These are phyloP conservation scores for Verticillium alfalfae DNA, from an alignment of 2,329 filamentous ascomycete genomes.

Conservation along the genomic window DNA sequence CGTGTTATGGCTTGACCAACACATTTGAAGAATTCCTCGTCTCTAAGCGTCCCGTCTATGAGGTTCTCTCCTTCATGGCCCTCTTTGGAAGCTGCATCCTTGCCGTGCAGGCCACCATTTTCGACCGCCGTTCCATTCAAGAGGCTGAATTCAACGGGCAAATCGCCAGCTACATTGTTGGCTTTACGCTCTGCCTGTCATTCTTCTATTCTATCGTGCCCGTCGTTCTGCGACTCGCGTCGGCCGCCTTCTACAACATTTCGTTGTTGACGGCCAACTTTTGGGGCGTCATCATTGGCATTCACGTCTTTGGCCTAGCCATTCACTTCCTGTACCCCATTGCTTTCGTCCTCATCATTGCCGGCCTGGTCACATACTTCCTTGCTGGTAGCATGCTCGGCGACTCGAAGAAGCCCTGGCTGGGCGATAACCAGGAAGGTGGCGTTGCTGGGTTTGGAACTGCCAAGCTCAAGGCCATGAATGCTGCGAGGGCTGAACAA, in stretches of 20 bases:
- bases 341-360: slow-evolving; percentile 86
- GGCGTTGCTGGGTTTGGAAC: slow-evolving; percentile 80
- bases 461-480: slow-evolving; percentile 70
- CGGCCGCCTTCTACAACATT: slow-evolving; percentile 95
- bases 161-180: slow-evolving; percentile 77
- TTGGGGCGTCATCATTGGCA: slow-evolving; percentile 92
- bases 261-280: slow-evolving; percentile 91
- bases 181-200: slow-evolving; percentile 77
- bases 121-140: slow-evolving; percentile 72
- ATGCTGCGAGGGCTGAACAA: slow-evolving; percentile 41
- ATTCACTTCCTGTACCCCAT: slow-evolving; percentile 93
- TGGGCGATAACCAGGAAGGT: slow-evolving; percentile 78
- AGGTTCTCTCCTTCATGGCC: slow-evolving; percentile 87
- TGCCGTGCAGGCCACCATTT: slow-evolving; percentile 84
- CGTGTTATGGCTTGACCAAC: slow-evolving; percentile 86
- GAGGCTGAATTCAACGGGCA: slow-evolving; percentile 58
- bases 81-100: slow-evolving; percentile 89
- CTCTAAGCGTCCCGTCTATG: slow-evolving; percentile 78
- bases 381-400: slow-evolving; percentile 75
- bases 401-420: slow-evolving; percentile 91
- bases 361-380: slow-evolving; percentile 85
- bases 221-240: slow-evolving; percentile 81
- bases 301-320: slow-evolving; percentile 72
- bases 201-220: slow-evolving; percentile 88
- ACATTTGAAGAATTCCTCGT: slow-evolving; percentile 94